Evolutionary conservation across 345 rosid genomes (phyloP).

Genomic region (Linum trigynum): DNA sequence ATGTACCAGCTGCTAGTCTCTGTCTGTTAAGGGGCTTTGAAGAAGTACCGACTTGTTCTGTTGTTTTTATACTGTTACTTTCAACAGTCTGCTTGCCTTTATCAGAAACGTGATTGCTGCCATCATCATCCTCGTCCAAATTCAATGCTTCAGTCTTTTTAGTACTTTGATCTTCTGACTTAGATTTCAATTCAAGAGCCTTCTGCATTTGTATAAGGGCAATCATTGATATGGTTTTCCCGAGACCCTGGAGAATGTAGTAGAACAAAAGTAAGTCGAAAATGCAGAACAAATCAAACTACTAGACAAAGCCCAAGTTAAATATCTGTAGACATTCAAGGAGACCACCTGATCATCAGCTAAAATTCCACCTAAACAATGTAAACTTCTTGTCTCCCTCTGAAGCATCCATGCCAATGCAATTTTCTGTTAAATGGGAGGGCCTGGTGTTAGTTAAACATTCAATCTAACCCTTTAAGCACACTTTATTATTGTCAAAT

Average conservation of each 20-base stretch:
- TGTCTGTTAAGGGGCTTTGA: constrained; percentile 26
- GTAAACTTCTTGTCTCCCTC: constrained; percentile 73
- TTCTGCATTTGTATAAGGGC: constrained; percentile 83
- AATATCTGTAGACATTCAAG: constrained; percentile 3
- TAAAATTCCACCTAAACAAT: constrained; percentile 88
- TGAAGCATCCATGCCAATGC: constrained; percentile 97
- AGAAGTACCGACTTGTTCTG: constrained; percentile 51
- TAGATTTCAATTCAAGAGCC: constrained; percentile 43
- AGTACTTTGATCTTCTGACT: constrained; percentile 34
- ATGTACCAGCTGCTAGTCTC: constrained; percentile 82
- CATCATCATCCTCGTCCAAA: constrained; percentile 73
- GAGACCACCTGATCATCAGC: constrained; percentile 95
- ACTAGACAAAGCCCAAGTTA: background rate
- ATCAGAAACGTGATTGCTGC: constrained; percentile 21
- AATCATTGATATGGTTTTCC: constrained; percentile 90
- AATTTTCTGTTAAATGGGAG: constrained; percentile 77
- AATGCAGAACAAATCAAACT: constrained; percentile 2
- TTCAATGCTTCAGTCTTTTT: constrained; percentile 63
- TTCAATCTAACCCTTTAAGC: background rate
- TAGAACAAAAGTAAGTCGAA: constrained; percentile 4
- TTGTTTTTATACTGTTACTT: constrained; percentile 23
- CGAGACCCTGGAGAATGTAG: constrained; percentile 66
- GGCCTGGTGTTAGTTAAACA: background rate
- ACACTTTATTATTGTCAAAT: constrained; percentile 8
- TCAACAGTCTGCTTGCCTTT: constrained; percentile 36